Base-by-base conservation (phyloP, 2,329 filamentous ascomycete species). In the Talaromyces sp. region DNA sequence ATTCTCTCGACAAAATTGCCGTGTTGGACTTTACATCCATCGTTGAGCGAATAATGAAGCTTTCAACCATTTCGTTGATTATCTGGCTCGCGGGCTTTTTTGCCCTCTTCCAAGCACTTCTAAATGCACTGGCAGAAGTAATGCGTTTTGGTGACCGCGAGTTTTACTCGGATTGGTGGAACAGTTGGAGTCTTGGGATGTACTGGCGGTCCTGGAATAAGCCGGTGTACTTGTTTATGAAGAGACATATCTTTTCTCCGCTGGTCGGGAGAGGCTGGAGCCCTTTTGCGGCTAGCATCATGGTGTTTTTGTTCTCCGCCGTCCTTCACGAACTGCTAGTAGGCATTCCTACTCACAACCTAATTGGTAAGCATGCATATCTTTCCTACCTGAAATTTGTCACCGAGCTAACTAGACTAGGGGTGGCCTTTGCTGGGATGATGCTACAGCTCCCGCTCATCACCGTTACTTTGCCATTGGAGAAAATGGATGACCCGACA, bases 171-270 rank as follows among this genome's bases (percentile, higher is more conserved):
- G 92, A 96, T 70, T 99, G 95, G 95, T 99, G 95, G 95, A 99
- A 99, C 71, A 91, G 88, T 65, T 87, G 88, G 58, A 92, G 88
- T 65, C 81, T 98, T 7, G 90, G 93, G 35, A 84, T 84, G 4
- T 99, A 99, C 79, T 97, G 93, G 93, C 87, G 93, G 24, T 90
- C 89, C 0, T 99, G 95, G 95, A 99, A 99, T 78, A 96, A 96
- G 73, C 95, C 95, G 0, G 93, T 99, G 6, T 96, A 96, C 71
- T 88, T 92, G 61, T 99, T 96, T 75, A 98, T 99, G 87, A 93
- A 91, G 70, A 83, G 95, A 41, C 95, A 99, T 73, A 86, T 99
- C 56, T 98, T 95, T 77, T 88, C 89, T 43, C 95, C 95, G 1
- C 82, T 99, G 64, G 82, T 96, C 32, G 91, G 90, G 0, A 84